phyloP scores from a whole-genome alignment of 2,329 filamentous ascomycete species.

The Claviceps sp. region DNA sequence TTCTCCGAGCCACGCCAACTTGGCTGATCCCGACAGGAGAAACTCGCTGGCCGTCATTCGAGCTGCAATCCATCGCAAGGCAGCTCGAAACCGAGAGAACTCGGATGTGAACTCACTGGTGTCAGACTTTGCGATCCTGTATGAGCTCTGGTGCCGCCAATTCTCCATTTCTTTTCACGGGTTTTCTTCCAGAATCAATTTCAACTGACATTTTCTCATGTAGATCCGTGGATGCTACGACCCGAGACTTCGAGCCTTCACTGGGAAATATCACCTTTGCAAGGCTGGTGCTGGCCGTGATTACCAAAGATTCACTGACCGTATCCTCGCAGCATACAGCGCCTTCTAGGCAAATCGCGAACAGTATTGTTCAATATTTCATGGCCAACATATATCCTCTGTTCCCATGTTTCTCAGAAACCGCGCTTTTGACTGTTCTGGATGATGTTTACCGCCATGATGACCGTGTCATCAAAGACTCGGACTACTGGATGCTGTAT shows the following conservation, averaged over 20 bases:
- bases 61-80: conserved; percentile 51
- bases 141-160: conserved; percentile 18
- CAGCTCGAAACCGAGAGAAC: conserved; percentile 55
- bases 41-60: conserved; percentile 49
- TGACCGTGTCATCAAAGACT: conserved; percentile 45
- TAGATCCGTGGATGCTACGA: conserved; percentile 87
- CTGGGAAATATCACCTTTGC: conserved; percentile 86
- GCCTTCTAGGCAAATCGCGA: conserved; percentile 57
- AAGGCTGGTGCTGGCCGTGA: conserved; percentile 72
- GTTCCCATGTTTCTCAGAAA: conserved; percentile 73
- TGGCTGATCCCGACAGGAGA: conserved; percentile 40
- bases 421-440: conserved; percentile 61
- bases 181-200: neutral
- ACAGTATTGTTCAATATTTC: conserved; percentile 66
- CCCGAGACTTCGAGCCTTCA: conserved; percentile 83
- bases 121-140: conserved; percentile 88
- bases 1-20: conserved; percentile 7
- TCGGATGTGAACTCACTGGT: conserved; percentile 84
- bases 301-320: conserved; percentile 59
- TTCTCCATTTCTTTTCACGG: neutral
- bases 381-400: conserved; percentile 69
- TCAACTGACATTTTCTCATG: neutral
- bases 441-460: conserved; percentile 70
- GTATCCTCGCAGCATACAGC: conserved; percentile 45
- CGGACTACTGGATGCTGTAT: conserved; percentile 76